Percentiles rank a stretch among this genome's conserved stretches.
These are phyloP conservation scores for Boletus sp. DNA, from an alignment of 768 basidiomycete genomes.

Conservation along the genomic window DNA sequence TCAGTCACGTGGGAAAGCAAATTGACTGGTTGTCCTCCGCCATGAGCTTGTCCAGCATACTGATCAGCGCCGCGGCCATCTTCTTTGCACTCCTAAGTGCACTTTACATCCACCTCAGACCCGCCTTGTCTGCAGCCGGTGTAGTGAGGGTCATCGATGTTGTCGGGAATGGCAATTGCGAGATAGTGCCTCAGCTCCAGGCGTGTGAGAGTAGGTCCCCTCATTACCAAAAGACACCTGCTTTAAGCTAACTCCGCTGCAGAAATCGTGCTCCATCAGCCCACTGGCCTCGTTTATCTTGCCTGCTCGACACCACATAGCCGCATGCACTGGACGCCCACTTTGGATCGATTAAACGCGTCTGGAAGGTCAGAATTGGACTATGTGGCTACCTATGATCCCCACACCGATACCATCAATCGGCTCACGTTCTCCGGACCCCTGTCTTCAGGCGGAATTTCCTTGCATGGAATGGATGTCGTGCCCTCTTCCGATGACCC, in stretches of 20 bases:
- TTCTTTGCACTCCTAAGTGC: conserved; percentile 42
- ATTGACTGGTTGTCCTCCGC: neutral
- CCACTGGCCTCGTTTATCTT: conserved; percentile 56
- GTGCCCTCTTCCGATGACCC: conserved; percentile 51
- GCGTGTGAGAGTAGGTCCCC: conserved; percentile 65
- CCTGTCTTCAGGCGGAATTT: conserved; percentile 40
- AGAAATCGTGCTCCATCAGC: conserved; percentile 62
- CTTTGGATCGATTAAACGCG: conserved; percentile 33
- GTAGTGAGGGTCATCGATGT: conserved; percentile 43
- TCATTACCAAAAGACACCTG: neutral
- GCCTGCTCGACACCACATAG: conserved; percentile 56
- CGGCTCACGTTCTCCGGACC: conserved; percentile 45
- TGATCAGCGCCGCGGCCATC: conserved; percentile 19
- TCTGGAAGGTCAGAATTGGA: conserved; percentile 44
- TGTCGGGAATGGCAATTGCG: conserved; percentile 51
- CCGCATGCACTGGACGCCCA: conserved; percentile 54
- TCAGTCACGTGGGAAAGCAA: no score
- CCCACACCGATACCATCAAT: conserved; percentile 42
- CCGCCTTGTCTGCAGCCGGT: conserved; percentile 43
- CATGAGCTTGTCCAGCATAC: neutral
- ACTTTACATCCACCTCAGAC: conserved; percentile 49
- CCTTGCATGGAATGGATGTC: conserved; percentile 68
- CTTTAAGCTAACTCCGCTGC: neutral
- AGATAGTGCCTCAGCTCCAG: conserved; percentile 47
- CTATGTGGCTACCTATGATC: conserved; percentile 62